Evolutionary conservation across 257 asterid species (phyloP), one percentile per base, ranked within the genome.

Genomic region (Penstemon davidsonii): DNA sequence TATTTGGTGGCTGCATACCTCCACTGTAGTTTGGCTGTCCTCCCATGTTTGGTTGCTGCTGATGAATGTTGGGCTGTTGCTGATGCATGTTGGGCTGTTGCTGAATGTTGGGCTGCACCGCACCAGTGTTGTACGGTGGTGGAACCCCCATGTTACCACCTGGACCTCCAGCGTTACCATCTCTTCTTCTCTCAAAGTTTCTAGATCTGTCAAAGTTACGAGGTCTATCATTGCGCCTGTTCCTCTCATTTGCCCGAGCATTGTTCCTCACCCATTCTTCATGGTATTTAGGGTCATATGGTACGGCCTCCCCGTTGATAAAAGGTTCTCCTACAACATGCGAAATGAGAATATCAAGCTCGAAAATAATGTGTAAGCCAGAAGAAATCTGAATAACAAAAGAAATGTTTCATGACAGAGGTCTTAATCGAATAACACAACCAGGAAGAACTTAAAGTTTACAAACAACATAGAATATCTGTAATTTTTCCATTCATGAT

Each of bases 241-340:
- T 91, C 82, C 97, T 85, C 73, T 83, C 92, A 38, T 86, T 87
- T 70, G 97, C 92, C 43, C 89, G 77, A 39, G 91, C 85, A 80
- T 87, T 89, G 83, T 92, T 89, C 84, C 95, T 88, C 83, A 83
- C 92, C 97, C 97, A 93, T 67, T 90, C 97, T 84, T 83, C 97
- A 0, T 93, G 99, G 65, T 93, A 93, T 66, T 84, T 93, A 5
- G 95, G 95, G 67, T 93, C 97, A 47, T 93, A 93, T 3, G 99
- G 97, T 33, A 90, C 96, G 69, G 99, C 99, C 69, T 90, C 88
- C 7, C 99, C 99, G n/a, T 90, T 83, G 51, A 93, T 88, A 64
- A 93, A 88, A 42, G 99, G 99, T 64, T 93, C 99, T 33, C 97
- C 99, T 93, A 87, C 73, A 78, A 70, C 39, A 63, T 57, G 71